A percentile compares a stretch with the other conserved stretches of the same genome.
Conservation (phyloP, 352 stramenopile species). For the Phytophthora rubi region DNA sequence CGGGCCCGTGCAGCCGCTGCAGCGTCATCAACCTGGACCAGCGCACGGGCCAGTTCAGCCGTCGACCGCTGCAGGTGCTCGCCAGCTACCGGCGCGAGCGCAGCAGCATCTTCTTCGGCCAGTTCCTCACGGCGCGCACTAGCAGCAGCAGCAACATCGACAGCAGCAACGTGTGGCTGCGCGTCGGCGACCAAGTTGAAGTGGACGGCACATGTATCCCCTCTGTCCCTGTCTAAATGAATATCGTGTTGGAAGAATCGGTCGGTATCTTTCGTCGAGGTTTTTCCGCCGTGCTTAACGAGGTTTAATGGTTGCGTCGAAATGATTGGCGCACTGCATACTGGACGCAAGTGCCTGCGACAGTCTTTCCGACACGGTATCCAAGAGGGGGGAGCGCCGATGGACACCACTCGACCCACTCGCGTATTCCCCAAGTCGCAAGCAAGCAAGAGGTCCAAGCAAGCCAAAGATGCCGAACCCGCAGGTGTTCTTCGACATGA, state of each 20-base stretch:
- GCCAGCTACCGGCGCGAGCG: constrained; percentile 75
- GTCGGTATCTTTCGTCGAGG: constrained; percentile 31
- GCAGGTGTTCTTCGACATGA: constrained; percentile 98
- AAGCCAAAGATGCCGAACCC: constrained; percentile 85
- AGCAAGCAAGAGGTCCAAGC: constrained; percentile 24
- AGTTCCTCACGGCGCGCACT: constrained; percentile 58
- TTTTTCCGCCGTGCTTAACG: constrained; percentile 11
- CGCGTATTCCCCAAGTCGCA: constrained; percentile 44
- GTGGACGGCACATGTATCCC: constrained; percentile 1
- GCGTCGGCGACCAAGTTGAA: constrained; percentile 36
- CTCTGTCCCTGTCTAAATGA: constrained; percentile 10
- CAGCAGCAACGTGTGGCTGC: constrained; percentile 44
- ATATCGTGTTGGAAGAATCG: constrained; percentile 10
- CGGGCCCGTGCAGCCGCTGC: constrained; percentile 77
- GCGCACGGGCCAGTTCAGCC: constrained; percentile 57
- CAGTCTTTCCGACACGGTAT: constrained; percentile 10
- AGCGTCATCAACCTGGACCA: constrained; percentile 88
- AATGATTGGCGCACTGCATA: neutral
- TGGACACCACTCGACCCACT: constrained; percentile 23
- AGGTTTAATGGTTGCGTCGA: constrained; percentile 25
- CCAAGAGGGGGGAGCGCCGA: constrained; percentile 3
- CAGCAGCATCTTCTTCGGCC: constrained; percentile 85
- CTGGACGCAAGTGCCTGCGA: neutral
- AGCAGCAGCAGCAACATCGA: neutral
- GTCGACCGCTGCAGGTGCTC: constrained; percentile 72